A percentile compares a stretch with the other conserved stretches of the same genome.
phyloP scores from a whole-genome alignment of 805 yeast genomes.

The Cyberlindnera mississippiensis region DNA sequence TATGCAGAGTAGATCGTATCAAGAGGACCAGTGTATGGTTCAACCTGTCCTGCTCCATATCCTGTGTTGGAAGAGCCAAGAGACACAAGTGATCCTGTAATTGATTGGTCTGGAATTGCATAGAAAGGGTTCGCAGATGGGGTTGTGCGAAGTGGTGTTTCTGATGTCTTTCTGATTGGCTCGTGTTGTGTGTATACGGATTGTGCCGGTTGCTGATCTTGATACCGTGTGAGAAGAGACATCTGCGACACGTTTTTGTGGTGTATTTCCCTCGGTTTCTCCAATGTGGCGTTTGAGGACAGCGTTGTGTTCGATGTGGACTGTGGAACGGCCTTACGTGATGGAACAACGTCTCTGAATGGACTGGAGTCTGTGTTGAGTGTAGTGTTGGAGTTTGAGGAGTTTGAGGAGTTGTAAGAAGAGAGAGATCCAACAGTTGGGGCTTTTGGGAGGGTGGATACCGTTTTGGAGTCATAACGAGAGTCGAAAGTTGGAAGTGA shows the following conservation, averaged over 20 bases:
- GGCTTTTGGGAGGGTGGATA: slow-evolving; percentile 5
- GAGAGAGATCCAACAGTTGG: slow-evolving; percentile 10
- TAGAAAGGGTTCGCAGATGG: neutral
- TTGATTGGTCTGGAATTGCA: neutral
- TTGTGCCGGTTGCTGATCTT: neutral
- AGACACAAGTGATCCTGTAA: neutral
- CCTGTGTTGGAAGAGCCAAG: neutral
- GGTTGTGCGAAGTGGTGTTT: neutral
- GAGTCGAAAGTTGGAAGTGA: neutral
- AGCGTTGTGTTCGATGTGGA: neutral
- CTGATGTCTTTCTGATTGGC: neutral
- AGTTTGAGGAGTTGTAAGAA: slow-evolving; percentile 2
- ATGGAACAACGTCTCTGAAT: slow-evolving; percentile 1
- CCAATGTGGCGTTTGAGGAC: slow-evolving; percentile 1
- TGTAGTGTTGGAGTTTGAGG: slow-evolving; percentile 1
- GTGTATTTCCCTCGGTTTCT: slow-evolving; percentile 4
- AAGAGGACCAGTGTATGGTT: neutral
- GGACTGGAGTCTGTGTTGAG: slow-evolving; percentile 1
- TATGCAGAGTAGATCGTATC: neutral
- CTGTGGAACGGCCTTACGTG: slow-evolving; percentile 1
- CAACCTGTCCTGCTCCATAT: neutral
- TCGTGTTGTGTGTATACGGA: neutral
- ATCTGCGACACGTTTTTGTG: slow-evolving; percentile 5
- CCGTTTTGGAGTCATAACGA: neutral
- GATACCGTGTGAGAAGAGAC: slow-evolving; percentile 6